Evolutionary conservation across 805 yeast genomes (phyloP).

Genomic region (Schwanniomyces vanrijiae): DNA sequence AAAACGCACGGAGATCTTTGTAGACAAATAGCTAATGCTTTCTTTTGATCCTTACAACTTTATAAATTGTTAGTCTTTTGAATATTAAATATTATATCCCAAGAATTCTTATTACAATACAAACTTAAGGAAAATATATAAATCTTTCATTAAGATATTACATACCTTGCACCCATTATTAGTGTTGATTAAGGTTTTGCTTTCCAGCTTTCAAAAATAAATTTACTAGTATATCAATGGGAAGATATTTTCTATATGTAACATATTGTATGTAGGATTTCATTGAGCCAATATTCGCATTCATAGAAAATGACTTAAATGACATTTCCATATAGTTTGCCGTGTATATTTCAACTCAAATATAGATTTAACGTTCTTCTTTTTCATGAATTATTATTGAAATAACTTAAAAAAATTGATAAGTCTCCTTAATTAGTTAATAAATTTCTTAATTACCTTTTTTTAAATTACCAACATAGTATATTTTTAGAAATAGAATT

Average conservation of each 20-base stretch:
- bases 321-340: no score
- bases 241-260: neutral
- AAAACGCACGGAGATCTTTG: slow-evolving; percentile 97
- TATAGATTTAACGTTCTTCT: no score
- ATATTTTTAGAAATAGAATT: no score
- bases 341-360: no score
- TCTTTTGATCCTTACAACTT: slow-evolving; percentile 92
- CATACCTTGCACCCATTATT: slow-evolving; percentile 56
- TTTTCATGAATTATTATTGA: no score
- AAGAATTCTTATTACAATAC: neutral
- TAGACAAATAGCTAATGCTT: slow-evolving; percentile 91
- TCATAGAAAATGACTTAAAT: no score
- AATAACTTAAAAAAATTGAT: no score
- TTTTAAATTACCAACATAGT: no score
- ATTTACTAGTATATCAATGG: no score
- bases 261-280: neutral
- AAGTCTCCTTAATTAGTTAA: no score
- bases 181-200: neutral
- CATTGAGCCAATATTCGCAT: neutral
- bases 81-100: neutral
- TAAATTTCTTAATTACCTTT: no score
- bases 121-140: neutral
- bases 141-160: slow-evolving; percentile 3
- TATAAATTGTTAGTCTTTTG: slow-evolving; percentile 11
- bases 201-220: no score